A percentile compares a stretch with the other conserved stretches of the same genome.
These are phyloP conservation scores for Bremia lactucae DNA, from an alignment of 352 stramenopile species.

Conservation along the genomic window DNA sequence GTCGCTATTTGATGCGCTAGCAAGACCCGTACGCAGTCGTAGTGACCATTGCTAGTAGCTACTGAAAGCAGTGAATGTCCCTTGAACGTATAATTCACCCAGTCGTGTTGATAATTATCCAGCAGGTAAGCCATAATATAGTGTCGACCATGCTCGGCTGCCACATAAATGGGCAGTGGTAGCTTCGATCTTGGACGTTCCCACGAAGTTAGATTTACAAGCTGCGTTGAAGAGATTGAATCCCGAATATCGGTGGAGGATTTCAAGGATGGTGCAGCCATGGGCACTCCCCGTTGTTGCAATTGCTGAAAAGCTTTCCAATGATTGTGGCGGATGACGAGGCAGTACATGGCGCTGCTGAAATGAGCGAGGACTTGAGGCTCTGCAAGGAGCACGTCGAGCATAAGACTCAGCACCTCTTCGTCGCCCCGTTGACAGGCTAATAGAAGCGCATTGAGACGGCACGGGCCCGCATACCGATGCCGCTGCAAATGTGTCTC, in stretches of 20 bases:
- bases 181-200: constrained; percentile 26
- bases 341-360: constrained; percentile 54
- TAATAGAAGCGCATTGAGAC: constrained; percentile 55
- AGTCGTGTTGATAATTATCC: constrained; percentile 16
- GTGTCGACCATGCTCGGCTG: constrained; percentile 39
- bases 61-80: constrained; percentile 54
- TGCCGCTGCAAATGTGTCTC: constrained; percentile 11
- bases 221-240: constrained; percentile 8
- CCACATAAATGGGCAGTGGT: constrained; percentile 45
- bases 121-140: constrained; percentile 46
- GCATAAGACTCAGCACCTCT: constrained; percentile 40
- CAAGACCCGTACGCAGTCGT: constrained; percentile 53
- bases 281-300: constrained; percentile 27
- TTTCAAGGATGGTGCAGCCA: constrained; percentile 17
- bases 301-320: constrained; percentile 54
- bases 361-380: constrained; percentile 33
- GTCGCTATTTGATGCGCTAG: constrained; percentile 23
- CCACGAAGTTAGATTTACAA: constrained; percentile 11
- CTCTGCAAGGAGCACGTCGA: constrained; percentile 51
- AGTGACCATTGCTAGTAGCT: constrained; percentile 53
- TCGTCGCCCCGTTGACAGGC: constrained; percentile 40
- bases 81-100: constrained; percentile 42
- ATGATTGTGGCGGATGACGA: constrained; percentile 47
- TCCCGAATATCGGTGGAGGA: constrained; percentile 7
- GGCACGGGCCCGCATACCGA: constrained; percentile 7